Evolutionary conservation across 1,284 basidiomycete genomes (phyloP).

Genomic region (Ceratobasidium sp.): DNA sequence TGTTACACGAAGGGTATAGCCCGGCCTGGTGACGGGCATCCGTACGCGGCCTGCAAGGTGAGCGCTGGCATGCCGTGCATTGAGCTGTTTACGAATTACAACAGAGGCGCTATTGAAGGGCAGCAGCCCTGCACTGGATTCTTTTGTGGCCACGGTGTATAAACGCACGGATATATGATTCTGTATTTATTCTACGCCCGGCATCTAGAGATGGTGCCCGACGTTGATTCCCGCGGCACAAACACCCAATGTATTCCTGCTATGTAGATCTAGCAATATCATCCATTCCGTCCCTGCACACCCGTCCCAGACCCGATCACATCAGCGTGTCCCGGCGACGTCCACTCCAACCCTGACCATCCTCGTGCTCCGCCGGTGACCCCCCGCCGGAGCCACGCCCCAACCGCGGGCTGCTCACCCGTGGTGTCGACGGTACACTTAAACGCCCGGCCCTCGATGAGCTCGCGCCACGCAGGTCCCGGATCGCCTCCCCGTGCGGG

Average conservation of each 20-base stretch:
- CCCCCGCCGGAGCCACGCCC: constrained; percentile 14
- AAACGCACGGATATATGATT: constrained; percentile 14
- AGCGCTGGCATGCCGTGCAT: background rate
- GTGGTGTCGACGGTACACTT: constrained; percentile 19
- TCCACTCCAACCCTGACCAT: constrained; percentile 1
- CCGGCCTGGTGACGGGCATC: background rate
- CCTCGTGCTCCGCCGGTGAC: constrained; percentile 19
- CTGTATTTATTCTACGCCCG: background rate
- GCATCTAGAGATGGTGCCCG: background rate
- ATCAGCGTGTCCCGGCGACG: constrained; percentile 1
- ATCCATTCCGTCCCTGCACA: constrained; percentile 3
- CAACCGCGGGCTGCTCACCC: constrained; percentile 23
- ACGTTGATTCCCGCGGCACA: background rate
- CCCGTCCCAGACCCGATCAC: background rate
- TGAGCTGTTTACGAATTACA: background rate
- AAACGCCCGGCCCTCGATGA: constrained; percentile 5
- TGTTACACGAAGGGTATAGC: constrained; percentile 16
- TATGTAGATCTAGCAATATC: constrained; percentile 28
- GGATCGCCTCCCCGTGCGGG: background rate
- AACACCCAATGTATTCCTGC: constrained; percentile 7
- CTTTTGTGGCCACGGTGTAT: constrained; percentile 15
- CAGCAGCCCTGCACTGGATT: background rate
- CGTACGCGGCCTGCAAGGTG: constrained; percentile 1
- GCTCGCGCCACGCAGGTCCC: constrained; percentile 20
- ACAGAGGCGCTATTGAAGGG: constrained; percentile 12